A percentile compares a stretch with the other conserved stretches of the same genome.
phyloP scores from a whole-genome alignment of 768 basidiomycete species.

The Kwoniella mangroviensis region DNA sequence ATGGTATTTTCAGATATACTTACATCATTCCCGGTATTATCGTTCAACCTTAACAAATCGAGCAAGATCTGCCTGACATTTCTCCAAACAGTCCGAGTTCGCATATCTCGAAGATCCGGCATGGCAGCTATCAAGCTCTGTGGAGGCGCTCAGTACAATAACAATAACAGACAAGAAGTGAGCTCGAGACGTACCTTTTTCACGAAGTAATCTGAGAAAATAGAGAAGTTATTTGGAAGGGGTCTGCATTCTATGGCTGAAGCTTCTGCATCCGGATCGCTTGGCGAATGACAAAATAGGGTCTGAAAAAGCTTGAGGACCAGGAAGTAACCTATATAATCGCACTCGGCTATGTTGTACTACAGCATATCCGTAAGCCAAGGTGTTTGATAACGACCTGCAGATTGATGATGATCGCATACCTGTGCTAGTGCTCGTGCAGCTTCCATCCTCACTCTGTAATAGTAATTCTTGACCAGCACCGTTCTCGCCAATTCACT shows the following conservation, averaged over 20 bases:
- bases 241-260: conserved; percentile 76
- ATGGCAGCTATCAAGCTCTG: conserved; percentile 77
- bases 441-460: conserved; percentile 93
- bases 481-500: conserved; percentile 87
- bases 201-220: conserved; percentile 90
- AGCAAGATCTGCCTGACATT: conserved; percentile 86
- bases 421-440: conserved; percentile 81
- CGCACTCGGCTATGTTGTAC: conserved; percentile 81
- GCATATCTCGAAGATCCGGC: conserved; percentile 73
- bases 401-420: conserved; percentile 23
- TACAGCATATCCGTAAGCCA: conserved; percentile 53
- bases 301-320: conserved; percentile 92
- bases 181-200: conserved; percentile 69
- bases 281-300: conserved; percentile 64
- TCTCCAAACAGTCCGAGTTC: conserved; percentile 78
- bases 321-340: conserved; percentile 91
- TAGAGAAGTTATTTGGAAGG: conserved; percentile 90
- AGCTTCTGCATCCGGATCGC: conserved; percentile 63
- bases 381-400: too few relatives aligned
- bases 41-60: conserved; percentile 91
- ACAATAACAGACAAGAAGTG: background rate
- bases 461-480: conserved; percentile 93
- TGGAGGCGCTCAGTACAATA: conserved; percentile 58
- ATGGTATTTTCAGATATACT: conserved; percentile 50
- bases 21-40: conserved; percentile 88